Evolutionary conservation across 257 asterid genomes (phyloP), one percentile per base, ranked within the genome.

Genomic region (Nicotiana tabacum): DNA sequence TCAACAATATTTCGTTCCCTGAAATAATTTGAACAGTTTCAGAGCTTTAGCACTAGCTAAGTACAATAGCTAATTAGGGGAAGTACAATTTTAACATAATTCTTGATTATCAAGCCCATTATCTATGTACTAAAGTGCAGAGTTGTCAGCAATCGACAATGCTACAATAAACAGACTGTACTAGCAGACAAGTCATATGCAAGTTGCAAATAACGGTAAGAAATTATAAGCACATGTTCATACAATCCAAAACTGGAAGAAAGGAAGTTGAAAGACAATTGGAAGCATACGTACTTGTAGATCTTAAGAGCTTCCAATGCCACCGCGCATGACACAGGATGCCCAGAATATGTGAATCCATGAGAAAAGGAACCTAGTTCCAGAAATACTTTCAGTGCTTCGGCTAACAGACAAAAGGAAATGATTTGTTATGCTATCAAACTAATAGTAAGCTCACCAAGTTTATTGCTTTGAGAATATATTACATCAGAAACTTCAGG

Each of bases 271-370:
- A 2, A 51, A 48, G 80, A 2, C 8, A 76, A 76, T 76, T 76
- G 29, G 2, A 83, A 55, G 6, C 58, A 55, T 66, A 83, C 94
- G 29, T 91, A 96, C 99, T 94, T 90, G 90, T 96, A 96, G 77
- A 96, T 93, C 91, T 84, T 94, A 86, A 96, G 87, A 33, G 99
- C 82, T 88, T 96, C 98, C 88, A 96, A 65, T 74, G 99, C 99
- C 85, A 96, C 99, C 55, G 99, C 98, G 81, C 99, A 96, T 5
- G 99, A 9, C 64, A 96, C 99, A 10, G 99, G 98, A 84, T 96
- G 99, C 56, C 99, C 99, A 37, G 99, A 94, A 83, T 93, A 94
- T 17, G 99, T 96, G 88, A 96, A 96, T 86, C 99, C 99, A 84
- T 96, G 99, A 46, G 98, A 91, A 87, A 96, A 94, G 60, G 90